Evolutionary conservation across 2,329 filamentous ascomycete genomes (phyloP).

Genomic region (Aureobasidium sp.): DNA sequence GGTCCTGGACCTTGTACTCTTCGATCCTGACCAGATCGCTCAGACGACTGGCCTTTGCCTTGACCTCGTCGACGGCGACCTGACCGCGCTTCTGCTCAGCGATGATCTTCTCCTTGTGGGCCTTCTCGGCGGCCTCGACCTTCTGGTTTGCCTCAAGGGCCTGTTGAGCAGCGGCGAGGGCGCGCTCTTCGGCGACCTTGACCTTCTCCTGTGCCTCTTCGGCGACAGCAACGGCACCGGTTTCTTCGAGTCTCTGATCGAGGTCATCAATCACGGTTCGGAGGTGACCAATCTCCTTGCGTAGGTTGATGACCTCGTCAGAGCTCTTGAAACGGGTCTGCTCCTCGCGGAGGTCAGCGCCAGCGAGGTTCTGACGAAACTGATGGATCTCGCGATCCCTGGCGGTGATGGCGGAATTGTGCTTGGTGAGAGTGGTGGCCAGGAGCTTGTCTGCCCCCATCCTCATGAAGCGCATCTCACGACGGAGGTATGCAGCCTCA

Average conservation of each 20-base stretch:
- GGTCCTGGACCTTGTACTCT: constrained; percentile 3
- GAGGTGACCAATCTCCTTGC: constrained; percentile 3
- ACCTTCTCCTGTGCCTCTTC: constrained; percentile 5
- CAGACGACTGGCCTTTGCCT: neutral
- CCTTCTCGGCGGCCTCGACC: constrained; percentile 15
- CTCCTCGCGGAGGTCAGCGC: neutral
- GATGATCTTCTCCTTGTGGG: neutral
- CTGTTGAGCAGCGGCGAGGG: neutral
- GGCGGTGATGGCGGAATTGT: neutral
- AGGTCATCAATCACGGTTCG: neutral
- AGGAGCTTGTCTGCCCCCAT: neutral
- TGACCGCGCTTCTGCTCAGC: neutral
- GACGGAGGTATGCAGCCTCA: neutral
- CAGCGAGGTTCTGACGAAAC: neutral
- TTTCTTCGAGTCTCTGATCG: neutral
- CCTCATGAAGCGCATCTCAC: neutral
- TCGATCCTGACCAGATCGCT: neutral
- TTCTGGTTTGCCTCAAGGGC: neutral
- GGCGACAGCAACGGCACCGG: neutral
- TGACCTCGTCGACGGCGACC: neutral
- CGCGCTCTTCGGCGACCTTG: neutral
- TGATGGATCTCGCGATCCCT: neutral
- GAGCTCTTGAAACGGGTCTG: neutral
- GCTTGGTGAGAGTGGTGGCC: neutral
- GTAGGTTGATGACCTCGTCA: neutral